These are phyloP conservation scores for Trichoderma gamsii DNA, from an alignment of 495 filamentous ascomycete genomes.

Conservation along the genomic window DNA sequence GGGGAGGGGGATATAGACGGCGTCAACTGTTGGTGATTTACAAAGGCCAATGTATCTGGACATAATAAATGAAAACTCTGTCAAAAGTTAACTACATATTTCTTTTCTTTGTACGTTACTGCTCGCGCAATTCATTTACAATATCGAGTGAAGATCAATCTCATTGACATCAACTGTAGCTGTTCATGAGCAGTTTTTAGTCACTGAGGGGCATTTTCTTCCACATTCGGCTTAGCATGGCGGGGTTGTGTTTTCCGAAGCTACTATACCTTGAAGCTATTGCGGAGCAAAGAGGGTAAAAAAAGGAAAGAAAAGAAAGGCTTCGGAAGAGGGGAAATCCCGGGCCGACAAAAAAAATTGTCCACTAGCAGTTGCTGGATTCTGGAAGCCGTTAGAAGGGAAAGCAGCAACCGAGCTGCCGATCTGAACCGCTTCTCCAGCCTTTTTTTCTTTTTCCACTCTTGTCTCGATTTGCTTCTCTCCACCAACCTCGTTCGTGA, in stretches of 20 bases:
- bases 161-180: background rate
- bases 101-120: no score
- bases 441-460: slow-evolving; percentile 16
- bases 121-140: background rate
- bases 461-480: slow-evolving; percentile 14
- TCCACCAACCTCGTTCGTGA: slow-evolving; percentile 15
- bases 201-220: background rate
- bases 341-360: slow-evolving; percentile 15
- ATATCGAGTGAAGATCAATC: background rate
- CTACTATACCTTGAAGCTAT: slow-evolving; percentile 8
- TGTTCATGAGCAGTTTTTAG: background rate
- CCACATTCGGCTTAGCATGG: background rate
- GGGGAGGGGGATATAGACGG: background rate
- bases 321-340: slow-evolving; percentile 15
- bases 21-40: background rate
- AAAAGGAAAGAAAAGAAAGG: background rate
- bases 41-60: background rate
- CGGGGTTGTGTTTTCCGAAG: background rate
- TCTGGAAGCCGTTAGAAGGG: slow-evolving; percentile 20
- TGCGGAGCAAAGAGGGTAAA: background rate
- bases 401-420: background rate
- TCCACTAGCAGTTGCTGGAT: background rate
- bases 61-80: no score
- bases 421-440: slow-evolving; percentile 20
- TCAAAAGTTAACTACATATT: no score